Evolutionary conservation across 129 eudicot genomes (phyloP).

Genomic region (Flaveria brownii): DNA sequence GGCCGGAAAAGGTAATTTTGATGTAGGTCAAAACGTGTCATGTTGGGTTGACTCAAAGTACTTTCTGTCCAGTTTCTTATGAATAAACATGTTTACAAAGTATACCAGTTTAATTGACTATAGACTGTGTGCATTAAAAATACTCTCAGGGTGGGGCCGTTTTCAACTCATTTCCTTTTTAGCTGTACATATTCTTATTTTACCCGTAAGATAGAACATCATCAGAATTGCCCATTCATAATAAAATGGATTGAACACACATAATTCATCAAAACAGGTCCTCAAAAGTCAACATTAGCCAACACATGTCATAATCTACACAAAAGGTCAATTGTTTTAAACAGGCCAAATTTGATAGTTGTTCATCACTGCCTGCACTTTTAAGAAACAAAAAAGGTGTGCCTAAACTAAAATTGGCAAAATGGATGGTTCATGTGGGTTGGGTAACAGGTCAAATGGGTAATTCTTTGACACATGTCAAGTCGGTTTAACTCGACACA

Average conservation of each 20-base stretch:
- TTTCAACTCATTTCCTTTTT: too few relatives aligned
- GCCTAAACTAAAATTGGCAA: neutral
- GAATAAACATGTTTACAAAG: neutral
- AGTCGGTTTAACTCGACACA: neutral
- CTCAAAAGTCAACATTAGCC: neutral
- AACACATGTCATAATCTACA: neutral
- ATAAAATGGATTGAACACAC: too few relatives aligned
- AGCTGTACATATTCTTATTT: too few relatives aligned
- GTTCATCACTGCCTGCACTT: neutral
- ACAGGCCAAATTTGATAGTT: neutral
- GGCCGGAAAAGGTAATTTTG: neutral
- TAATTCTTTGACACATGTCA: neutral
- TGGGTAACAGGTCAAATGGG: neutral
- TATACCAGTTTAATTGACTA: too few relatives aligned
- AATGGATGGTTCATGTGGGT: neutral
- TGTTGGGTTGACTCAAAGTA: neutral
- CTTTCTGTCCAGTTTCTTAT: neutral
- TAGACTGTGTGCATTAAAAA: too few relatives aligned
- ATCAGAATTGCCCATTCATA: too few relatives aligned
- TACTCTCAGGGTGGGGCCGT: too few relatives aligned
- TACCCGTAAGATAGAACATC: too few relatives aligned
- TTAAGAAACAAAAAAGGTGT: neutral
- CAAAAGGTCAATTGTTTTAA: neutral
- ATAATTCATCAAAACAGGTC: neutral
- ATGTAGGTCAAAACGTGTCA: neutral